A percentile compares a stretch with the other conserved stretches of the same genome.
Evolutionary conservation across 441 rosid species (phyloP).

Genomic region (Aquilaria agallochum): DNA sequence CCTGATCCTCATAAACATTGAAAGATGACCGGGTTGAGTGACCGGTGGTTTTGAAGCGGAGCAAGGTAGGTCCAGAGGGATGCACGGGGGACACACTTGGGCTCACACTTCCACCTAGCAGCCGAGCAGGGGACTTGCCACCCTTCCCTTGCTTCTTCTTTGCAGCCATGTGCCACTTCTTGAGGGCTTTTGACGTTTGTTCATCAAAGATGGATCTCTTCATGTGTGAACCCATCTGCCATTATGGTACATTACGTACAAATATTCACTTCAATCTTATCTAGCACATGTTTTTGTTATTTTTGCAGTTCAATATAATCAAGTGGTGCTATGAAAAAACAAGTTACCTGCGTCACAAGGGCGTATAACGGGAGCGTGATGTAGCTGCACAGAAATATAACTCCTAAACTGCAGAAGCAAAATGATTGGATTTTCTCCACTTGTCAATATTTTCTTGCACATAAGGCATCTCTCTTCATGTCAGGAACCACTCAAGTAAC

Average conservation of each 20-base stretch:
- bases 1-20: conserved; percentile 40
- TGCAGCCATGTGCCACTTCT: conserved; percentile 82
- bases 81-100: conserved; percentile 29
- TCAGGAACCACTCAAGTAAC: too few relatives aligned
- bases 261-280: not conserved
- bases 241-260: not conserved
- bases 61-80: conserved; percentile 38
- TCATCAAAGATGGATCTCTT: conserved; percentile 88
- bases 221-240: conserved; percentile 91
- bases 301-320: not conserved
- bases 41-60: conserved; percentile 77
- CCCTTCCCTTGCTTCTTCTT: conserved; percentile 52
- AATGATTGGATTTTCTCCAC: not conserved
- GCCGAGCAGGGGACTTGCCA: conserved; percentile 42
- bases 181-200: conserved; percentile 84
- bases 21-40: conserved; percentile 46
- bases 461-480: not conserved
- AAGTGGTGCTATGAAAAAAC: not conserved
- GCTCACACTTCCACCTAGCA: conserved; percentile 44
- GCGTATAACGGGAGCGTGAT: conserved; percentile 93
- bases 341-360: conserved; percentile 83
- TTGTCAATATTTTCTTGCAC: not conserved
- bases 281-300: not conserved
- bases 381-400: conserved; percentile 76
- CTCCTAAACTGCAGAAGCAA: conserved; percentile 46